These are phyloP conservation scores for Mimosa bimucronata DNA, from an alignment of 306 rosid species.

Conservation along the genomic window DNA sequence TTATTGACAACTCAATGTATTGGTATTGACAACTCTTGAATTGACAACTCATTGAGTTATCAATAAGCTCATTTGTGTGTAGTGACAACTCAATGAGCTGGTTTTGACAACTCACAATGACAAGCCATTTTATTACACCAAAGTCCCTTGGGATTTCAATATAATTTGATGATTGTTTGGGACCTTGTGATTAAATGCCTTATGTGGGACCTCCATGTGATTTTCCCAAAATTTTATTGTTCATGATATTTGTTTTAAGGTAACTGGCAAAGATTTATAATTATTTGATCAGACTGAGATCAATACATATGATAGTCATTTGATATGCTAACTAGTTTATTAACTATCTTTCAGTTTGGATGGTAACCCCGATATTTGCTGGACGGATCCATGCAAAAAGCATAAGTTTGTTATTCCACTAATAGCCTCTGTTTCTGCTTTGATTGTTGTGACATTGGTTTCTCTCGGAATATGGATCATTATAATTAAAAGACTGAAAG, in stretches of 20 bases:
- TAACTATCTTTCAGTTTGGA: neutral
- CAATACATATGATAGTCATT: neutral
- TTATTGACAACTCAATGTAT: no score
- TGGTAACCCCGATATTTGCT: conserved; percentile 13
- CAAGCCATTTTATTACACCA: no score
- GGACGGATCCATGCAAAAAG: neutral
- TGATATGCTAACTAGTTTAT: neutral
- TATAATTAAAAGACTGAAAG: neutral
- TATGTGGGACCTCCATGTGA: no score
- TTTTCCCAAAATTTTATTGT: neutral
- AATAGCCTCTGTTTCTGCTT: conserved; percentile 1
- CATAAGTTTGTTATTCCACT: neutral
- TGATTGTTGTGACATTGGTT: neutral
- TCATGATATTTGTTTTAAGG: neutral
- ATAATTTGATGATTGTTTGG: no score
- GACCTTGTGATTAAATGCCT: no score
- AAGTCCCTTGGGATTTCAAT: no score
- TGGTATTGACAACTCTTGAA: no score
- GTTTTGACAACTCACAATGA: no score
- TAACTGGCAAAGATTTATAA: neutral
- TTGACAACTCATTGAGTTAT: no score
- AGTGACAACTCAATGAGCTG: no score
- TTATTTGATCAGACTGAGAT: neutral
- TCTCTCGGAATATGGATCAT: neutral
- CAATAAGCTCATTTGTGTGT: no score